These are phyloP conservation scores for Alternaria panax DNA, from an alignment of 2,329 filamentous ascomycete species.

Conservation along the genomic window DNA sequence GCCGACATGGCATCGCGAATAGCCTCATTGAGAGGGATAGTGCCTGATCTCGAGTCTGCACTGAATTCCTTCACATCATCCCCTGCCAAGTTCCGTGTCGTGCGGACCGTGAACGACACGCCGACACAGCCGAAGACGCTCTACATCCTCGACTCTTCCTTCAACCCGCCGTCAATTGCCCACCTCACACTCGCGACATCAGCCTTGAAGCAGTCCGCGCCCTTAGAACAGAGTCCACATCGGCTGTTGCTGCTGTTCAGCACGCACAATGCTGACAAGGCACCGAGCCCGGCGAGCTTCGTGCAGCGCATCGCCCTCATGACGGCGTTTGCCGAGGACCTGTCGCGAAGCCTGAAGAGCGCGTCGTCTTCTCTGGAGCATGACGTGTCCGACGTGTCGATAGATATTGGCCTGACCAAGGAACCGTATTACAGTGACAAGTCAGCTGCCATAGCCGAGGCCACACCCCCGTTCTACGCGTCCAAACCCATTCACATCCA, in stretches of 20 bases:
- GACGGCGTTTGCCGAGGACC: conserved; percentile 69
- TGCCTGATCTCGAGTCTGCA: conserved; percentile 44
- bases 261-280: conserved; percentile 71
- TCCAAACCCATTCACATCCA: conserved; percentile 65
- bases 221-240: conserved; percentile 47
- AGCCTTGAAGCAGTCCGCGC: conserved; percentile 54
- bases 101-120: conserved; percentile 45
- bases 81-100: conserved; percentile 45
- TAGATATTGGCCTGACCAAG: conserved; percentile 74
- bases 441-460: conserved; percentile 63
- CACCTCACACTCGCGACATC: conserved; percentile 64
- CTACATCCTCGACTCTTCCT: conserved; percentile 71
- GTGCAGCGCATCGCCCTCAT: conserved; percentile 74
- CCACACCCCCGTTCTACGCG: conserved; percentile 44
- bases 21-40: conserved; percentile 31
- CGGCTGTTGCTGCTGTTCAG: conserved; percentile 67
- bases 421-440: conserved; percentile 79
- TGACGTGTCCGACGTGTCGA: conserved; percentile 38
- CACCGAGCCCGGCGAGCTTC: conserved; percentile 72
- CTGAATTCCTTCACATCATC: conserved; percentile 45
- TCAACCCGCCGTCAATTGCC: conserved; percentile 69
- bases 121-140: conserved; percentile 53
- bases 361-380: conserved; percentile 3
- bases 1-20: conserved; percentile 41
- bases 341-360: conserved; percentile 40